Evolutionary conservation across 306 rosid species (phyloP), one percentile per base, ranked within the genome.

Genomic region (Fagus crenata): DNA sequence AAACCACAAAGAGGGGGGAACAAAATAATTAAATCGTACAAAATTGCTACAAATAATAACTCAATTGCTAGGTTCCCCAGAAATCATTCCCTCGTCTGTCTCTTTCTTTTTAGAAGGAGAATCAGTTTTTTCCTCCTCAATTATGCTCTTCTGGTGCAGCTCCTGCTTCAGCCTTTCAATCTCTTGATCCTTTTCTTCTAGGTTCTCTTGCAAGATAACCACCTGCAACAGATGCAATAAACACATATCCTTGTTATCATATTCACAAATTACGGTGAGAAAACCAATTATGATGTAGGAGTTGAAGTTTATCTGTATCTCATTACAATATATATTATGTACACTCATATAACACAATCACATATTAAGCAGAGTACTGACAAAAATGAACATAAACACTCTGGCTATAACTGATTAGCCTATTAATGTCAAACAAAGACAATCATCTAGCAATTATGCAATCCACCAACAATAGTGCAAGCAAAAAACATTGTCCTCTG

Each of bases 171-270:
- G 83, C 64, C 81, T 86, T 71, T 82, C 61, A 59, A 93, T 80
- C 63, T 90, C 91, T 28, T 43, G 68, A 78, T 94, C 91, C 80
- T 86, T 94, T 82, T 94, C 92, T 43, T 84, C 85, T 54, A 92
- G 81, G 81, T 86, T 89, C 81, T 83, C 89, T 86, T 94, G 93
- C 89, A 90, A 77, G 67, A 86, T 77, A 31, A 84, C 63, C 51
- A 88, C 96, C 98, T 95, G 86, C 77, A 73, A 8, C 31, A 73
- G 75, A 75, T n/a, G 80, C 71, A 71, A 65, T 60, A 37, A n/a
- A 22, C 28, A 22, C 28, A 56, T 5, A 54, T 54, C 5, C 59
- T 54, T 54, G n/a, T 54, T 54, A 54, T 53, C 2, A 53, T 53
- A 53, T 53, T 2, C 0, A 17, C 31, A 22, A 54, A 54, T 54